These are phyloP conservation scores for Candida verbasci DNA, from an alignment of 805 yeast genomes.

Conservation along the genomic window DNA sequence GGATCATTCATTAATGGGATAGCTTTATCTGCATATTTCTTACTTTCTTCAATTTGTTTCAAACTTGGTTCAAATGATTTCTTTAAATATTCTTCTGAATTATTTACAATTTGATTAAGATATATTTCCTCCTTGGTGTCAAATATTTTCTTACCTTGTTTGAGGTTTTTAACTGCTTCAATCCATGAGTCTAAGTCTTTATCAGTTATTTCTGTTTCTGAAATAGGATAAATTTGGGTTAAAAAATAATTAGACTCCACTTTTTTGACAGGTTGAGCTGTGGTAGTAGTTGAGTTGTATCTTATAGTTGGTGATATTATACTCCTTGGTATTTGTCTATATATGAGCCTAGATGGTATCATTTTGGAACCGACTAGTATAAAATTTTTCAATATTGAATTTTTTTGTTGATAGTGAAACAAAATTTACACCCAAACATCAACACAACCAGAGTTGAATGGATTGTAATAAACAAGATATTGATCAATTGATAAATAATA, in stretches of 20 bases:
- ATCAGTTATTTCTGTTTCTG: slow-evolving; percentile 34
- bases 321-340: neutral
- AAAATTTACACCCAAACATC: slow-evolving; percentile 4
- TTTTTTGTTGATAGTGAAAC: too few species aligned
- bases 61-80: slow-evolving; percentile 53
- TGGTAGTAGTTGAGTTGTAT: slow-evolving; percentile 4
- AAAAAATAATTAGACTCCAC: slow-evolving; percentile 13
- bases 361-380: neutral
- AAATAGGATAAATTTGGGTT: slow-evolving; percentile 35
- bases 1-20: slow-evolving; percentile 66
- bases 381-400: too few species aligned
- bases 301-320: neutral
- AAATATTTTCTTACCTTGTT: slow-evolving; percentile 26
- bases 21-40: slow-evolving; percentile 43
- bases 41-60: slow-evolving; percentile 59
- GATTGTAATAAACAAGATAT: too few species aligned
- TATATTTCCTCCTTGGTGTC: slow-evolving; percentile 33
- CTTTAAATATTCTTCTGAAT: slow-evolving; percentile 32
- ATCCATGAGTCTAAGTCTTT: slow-evolving; percentile 46
- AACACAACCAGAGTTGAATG: too few species aligned
- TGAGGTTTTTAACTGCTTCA: slow-evolving; percentile 38
- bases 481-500: too few species aligned
- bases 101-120: slow-evolving; percentile 29
- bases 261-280: neutral
- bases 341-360: neutral